Percentiles rank a stretch among this genome's conserved stretches.
phyloP scores from a whole-genome alignment of 495 filamentous ascomycete species.

The Cairneyella variabilis region DNA sequence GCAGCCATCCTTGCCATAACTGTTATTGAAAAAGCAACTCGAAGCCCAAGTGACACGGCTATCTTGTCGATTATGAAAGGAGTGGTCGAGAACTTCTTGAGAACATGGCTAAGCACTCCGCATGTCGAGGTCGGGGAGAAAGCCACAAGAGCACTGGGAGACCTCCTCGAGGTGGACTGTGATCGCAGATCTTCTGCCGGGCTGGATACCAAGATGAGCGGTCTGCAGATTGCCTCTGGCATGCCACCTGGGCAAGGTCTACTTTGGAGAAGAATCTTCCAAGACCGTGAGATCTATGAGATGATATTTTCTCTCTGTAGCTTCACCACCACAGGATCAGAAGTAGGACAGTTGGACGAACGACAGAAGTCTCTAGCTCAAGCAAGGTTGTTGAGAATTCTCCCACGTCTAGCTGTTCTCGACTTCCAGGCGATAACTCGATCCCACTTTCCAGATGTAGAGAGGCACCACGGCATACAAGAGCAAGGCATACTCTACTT shows the following conservation, averaged over 20 bases:
- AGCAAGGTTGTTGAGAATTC: constrained; percentile 65
- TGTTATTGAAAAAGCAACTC: constrained; percentile 68
- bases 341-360: constrained; percentile 43
- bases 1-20: constrained; percentile 69
- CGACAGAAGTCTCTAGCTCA: constrained; percentile 74
- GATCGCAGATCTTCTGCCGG: constrained; percentile 44
- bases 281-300: constrained; percentile 61
- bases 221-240: constrained; percentile 34
- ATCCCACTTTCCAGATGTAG: constrained; percentile 57
- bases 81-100: constrained; percentile 57
- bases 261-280: constrained; percentile 71
- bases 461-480: constrained; percentile 37
- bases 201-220: constrained; percentile 28
- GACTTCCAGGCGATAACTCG: constrained; percentile 59
- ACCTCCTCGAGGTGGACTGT: constrained; percentile 66
- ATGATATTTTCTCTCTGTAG: constrained; percentile 61
- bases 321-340: constrained; percentile 33
- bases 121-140: constrained; percentile 72
- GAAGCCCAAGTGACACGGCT: constrained; percentile 56
- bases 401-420: constrained; percentile 61
- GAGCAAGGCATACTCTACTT: constrained; percentile 67
- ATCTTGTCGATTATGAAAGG: constrained; percentile 63
- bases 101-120: constrained; percentile 67
- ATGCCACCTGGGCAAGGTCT: constrained; percentile 55
- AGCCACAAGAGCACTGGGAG: constrained; percentile 60